A percentile compares a stretch with the other conserved stretches of the same genome.
These are phyloP conservation scores for Diaporthe sp. DNA, from an alignment of 2,329 filamentous ascomycete species.

Conservation along the genomic window DNA sequence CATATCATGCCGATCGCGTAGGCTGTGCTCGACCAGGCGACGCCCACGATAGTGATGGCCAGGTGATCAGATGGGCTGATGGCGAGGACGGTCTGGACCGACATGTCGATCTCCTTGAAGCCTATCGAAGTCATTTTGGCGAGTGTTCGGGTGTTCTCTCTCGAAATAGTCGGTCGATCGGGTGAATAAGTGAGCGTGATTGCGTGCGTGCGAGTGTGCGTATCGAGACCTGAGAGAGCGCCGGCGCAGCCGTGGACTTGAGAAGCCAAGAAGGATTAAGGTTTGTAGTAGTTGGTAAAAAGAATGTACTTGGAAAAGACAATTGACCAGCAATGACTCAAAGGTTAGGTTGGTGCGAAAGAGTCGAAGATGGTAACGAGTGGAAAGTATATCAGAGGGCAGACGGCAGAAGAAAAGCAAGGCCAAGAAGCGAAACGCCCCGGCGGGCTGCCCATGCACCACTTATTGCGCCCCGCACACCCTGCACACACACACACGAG, in stretches of 20 bases:
- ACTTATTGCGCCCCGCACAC: conserved; percentile 23
- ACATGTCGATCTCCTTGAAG: conserved; percentile 25
- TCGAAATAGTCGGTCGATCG: background rate
- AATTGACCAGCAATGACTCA: conserved; percentile 35
- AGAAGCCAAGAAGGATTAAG: conserved; percentile 24
- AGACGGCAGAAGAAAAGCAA: conserved; percentile 2
- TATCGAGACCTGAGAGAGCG: conserved; percentile 8
- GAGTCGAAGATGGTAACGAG: conserved; percentile 16
- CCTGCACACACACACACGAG: background rate
- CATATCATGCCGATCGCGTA: conserved; percentile 46
- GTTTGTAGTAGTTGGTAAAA: background rate
- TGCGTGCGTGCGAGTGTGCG: background rate
- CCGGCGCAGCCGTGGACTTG: conserved; percentile 19
- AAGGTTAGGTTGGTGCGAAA: background rate
- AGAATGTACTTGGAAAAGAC: conserved; percentile 1
- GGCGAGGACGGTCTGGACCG: conserved; percentile 1
- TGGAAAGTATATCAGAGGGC: conserved; percentile 20
- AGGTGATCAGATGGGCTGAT: conserved; percentile 37
- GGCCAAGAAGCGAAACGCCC: background rate
- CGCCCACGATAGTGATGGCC: conserved; percentile 40
- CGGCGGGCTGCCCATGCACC: background rate
- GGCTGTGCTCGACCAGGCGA: conserved; percentile 40
- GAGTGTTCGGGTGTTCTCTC: background rate
- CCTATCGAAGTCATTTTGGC: conserved; percentile 31
- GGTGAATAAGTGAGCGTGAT: background rate